Evolutionary conservation across 2,329 filamentous ascomycete species (phyloP).

Genomic region (Aureobasidium sp.): DNA sequence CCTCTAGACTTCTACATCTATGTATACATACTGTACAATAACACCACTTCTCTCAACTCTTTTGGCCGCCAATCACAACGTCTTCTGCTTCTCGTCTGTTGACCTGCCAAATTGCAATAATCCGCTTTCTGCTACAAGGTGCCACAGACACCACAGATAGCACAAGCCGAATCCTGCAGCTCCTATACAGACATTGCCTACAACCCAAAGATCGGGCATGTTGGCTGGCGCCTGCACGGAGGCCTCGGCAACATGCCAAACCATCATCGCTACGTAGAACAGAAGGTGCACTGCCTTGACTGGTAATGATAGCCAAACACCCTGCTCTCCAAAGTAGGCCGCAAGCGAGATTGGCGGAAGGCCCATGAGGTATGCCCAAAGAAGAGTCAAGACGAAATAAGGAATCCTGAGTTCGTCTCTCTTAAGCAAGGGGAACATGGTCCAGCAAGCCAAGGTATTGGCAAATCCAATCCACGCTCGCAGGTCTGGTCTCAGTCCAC

Average conservation of each 20-base stretch:
- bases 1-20: neutral
- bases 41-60: neutral
- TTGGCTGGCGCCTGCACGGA: slow-evolving; percentile 59
- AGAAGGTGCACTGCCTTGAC: slow-evolving; percentile 64
- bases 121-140: slow-evolving; percentile 54
- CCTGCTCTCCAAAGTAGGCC: slow-evolving; percentile 50
- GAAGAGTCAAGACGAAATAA: slow-evolving; percentile 72
- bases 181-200: slow-evolving; percentile 80
- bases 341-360: slow-evolving; percentile 70
- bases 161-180: slow-evolving; percentile 78
- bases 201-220: slow-evolving; percentile 93
- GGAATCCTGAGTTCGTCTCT: slow-evolving; percentile 78
- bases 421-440: slow-evolving; percentile 83
- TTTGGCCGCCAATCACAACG: slow-evolving; percentile 17
- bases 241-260: slow-evolving; percentile 72
- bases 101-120: slow-evolving; percentile 21
- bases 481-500: slow-evolving; percentile 67
- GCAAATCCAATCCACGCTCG: slow-evolving; percentile 94
- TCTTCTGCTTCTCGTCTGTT: slow-evolving; percentile 28
- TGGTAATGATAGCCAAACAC: slow-evolving; percentile 44
- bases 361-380: slow-evolving; percentile 89
- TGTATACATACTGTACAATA: slow-evolving; percentile 13
- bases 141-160: slow-evolving; percentile 85
- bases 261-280: slow-evolving; percentile 71
- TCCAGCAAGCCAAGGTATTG: slow-evolving; percentile 84